Conservation (phyloP, 768 basidiomycete species). For the Pluteus cervinus region DNA sequence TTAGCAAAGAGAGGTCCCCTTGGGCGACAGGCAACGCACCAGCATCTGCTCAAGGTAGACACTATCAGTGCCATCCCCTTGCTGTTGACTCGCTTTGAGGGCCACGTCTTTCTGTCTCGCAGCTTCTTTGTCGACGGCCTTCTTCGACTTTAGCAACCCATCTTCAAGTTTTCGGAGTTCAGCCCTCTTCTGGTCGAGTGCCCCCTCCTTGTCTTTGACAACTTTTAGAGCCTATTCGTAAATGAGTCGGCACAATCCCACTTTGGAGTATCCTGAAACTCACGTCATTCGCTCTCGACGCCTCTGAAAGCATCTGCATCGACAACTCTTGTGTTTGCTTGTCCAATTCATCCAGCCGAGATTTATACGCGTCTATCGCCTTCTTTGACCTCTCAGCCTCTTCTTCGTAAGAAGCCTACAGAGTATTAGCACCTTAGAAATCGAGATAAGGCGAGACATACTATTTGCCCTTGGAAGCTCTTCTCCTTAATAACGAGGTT, state of each 20-base stretch:
- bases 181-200: conserved; percentile 22
- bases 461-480: conserved; percentile 50
- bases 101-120: conserved; percentile 38
- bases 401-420: conserved; percentile 37
- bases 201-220: conserved; percentile 29
- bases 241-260: neutral
- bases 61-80: too few species aligned
- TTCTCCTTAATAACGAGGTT: conserved; percentile 59
- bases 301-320: conserved; percentile 30
- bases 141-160: conserved; percentile 37
- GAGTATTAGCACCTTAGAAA: conserved; percentile 2
- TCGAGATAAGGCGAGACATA: conserved; percentile 24
- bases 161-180: conserved; percentile 44
- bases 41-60: too few species aligned
- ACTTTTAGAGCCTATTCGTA: conserved; percentile 19
- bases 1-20: conserved; percentile 11
- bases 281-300: conserved; percentile 33
- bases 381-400: conserved; percentile 31
- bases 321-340: conserved; percentile 26
- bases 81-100: conserved; percentile 19
- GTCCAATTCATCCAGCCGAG: conserved; percentile 22
- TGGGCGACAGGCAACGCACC: conserved; percentile 55
- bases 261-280: conserved; percentile 9
- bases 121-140: conserved; percentile 45
- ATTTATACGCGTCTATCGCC: conserved; percentile 17